Evolutionary conservation across 768 basidiomycete genomes (phyloP), one percentile per base, ranked within the genome.

Genomic region (Termitomyces sp.): DNA sequence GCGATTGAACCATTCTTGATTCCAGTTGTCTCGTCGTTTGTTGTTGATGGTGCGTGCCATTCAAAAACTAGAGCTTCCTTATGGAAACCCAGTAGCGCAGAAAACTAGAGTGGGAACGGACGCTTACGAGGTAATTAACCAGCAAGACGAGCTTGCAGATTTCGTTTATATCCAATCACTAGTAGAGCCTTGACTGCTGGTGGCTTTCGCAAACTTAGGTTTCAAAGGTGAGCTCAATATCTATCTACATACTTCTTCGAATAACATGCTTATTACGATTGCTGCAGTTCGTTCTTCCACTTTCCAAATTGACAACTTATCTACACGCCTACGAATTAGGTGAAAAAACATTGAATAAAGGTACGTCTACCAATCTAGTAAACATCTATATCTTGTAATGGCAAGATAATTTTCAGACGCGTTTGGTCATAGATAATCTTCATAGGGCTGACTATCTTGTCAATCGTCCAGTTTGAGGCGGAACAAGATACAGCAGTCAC

Each of bases 261-360:
- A 54, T 46, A 12, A 15, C 15, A 15, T 36, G 15, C 28, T 50
- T 22, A 20, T 31, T 28, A 13, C 20, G n/a, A n/a, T n/a, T 41
- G 4, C 62, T 92, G 90, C 92, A 91, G 91, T 91, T 82, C 73
- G 88, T 74, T 55, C 51, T 45, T 55, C 37, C 48, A 37, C 33
- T 49, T n/a, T 6, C 36, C 39, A 39, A 46, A n/a, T n/a, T n/a
- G n/a, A n/a, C n/a, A n/a, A 5, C 44, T 54, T 33, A 45, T 42
- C 16, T 8, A 64, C 44, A 26, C 57, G 47, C 64, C 62, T 24
- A 12, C 26, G 15, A 15, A 20, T n/a, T 12, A 92, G 91, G 91
- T 94, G 93, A 93, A 94, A 96, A 73, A 93, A 96, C 71, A n/a
- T n/a, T n/a, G n/a, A n/a, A 92, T 93, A 90, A 94, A 94, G 86